Conservation (phyloP, 2,329 filamentous ascomycete species). For the Xylaria digitata region DNA sequence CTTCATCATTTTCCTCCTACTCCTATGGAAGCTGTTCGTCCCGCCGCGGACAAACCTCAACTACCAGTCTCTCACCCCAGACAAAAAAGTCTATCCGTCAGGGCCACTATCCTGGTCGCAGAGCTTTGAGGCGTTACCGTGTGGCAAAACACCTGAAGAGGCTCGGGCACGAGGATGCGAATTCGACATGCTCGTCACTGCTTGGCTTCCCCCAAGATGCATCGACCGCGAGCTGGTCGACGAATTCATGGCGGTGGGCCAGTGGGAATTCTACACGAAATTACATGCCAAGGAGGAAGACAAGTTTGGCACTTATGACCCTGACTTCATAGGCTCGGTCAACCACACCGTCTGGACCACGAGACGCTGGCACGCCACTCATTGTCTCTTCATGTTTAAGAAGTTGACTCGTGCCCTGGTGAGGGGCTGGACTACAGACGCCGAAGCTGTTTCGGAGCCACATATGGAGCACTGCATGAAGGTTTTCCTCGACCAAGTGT, state of each 20-base stretch:
- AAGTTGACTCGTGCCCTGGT: constrained; percentile 31
- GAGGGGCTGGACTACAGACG: constrained; percentile 24
- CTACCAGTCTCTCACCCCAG: constrained; percentile 19
- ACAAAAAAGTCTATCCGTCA: constrained; percentile 25
- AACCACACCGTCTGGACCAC: constrained; percentile 26
- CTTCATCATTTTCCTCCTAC: background rate
- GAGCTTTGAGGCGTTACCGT: constrained; percentile 25
- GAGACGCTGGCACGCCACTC: constrained; percentile 30
- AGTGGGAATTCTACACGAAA: constrained; percentile 30
- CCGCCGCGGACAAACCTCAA: constrained; percentile 23
- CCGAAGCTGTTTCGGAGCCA: constrained; percentile 23
- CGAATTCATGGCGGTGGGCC: constrained; percentile 26
- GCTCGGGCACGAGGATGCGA: constrained; percentile 24
- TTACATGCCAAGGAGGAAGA: constrained; percentile 19
- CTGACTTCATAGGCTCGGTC: constrained; percentile 15
- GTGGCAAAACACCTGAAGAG: constrained; percentile 29
- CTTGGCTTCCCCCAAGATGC: constrained; percentile 29
- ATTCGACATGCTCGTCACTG: constrained; percentile 30
- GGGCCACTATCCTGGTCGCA: constrained; percentile 18
- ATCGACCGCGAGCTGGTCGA: constrained; percentile 26
- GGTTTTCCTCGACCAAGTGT: constrained; percentile 23
- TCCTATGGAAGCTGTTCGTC: constrained; percentile 15
- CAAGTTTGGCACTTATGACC: constrained; percentile 19
- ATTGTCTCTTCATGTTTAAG: constrained; percentile 32
- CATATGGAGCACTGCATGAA: constrained; percentile 32